These are phyloP conservation scores for Suillus hirtellus DNA, from an alignment of 768 basidiomycete genomes.

Conservation along the genomic window DNA sequence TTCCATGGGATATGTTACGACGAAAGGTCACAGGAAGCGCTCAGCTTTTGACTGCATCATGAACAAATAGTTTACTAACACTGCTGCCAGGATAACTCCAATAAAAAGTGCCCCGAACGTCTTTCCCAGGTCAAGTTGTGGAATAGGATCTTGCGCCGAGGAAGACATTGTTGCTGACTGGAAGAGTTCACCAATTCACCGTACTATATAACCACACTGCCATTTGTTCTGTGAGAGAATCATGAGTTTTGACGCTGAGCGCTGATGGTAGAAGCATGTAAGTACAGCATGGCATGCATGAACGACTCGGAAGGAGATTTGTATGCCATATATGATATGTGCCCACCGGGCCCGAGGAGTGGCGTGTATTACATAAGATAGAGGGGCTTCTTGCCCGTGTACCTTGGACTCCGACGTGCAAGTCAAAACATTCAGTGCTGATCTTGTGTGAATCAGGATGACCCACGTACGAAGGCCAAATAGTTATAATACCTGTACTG, in stretches of 20 bases:
- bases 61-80: neutral
- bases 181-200: neutral
- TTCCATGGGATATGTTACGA: neutral
- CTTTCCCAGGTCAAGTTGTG: neutral
- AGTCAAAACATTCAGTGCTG: too few species aligned
- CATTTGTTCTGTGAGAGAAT: neutral
- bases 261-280: neutral
- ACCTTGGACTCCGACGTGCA: too few species aligned
- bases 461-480: too few species aligned
- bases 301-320: too few species aligned
- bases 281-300: too few species aligned
- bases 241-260: neutral
- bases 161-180: slow-evolving; percentile 1
- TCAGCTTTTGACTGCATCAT: neutral
- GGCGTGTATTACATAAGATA: too few species aligned
- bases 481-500: too few species aligned
- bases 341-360: too few species aligned
- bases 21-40: neutral
- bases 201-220: neutral
- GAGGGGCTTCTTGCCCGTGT: too few species aligned
- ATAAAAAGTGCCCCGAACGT: slow-evolving; percentile 6
- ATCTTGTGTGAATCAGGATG: too few species aligned
- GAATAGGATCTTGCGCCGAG: neutral
- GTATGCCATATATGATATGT: too few species aligned
- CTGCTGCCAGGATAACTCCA: neutral